phyloP scores from a whole-genome alignment of 2,329 filamentous ascomycete genomes.

The Penicillium vulpinum region DNA sequence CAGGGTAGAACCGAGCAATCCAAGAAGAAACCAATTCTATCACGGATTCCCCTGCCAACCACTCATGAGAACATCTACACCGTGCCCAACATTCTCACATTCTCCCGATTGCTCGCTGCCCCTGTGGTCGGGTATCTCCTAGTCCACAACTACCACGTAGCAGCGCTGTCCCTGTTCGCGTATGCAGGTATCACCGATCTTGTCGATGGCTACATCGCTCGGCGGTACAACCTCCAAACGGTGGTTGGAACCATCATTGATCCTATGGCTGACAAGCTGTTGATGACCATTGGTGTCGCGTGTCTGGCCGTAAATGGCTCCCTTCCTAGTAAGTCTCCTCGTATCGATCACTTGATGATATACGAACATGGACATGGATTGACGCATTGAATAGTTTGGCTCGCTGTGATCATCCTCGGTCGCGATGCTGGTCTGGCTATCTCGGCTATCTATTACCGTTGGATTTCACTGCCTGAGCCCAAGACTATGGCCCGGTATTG shows the following conservation, averaged over 20 bases:
- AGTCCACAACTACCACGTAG: conserved; percentile 74
- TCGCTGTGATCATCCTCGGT: conserved; percentile 86
- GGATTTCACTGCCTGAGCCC: conserved; percentile 87
- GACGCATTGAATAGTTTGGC: conserved; percentile 61
- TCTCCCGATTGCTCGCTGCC: conserved; percentile 78
- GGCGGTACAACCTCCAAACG: conserved; percentile 82
- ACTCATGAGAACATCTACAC: conserved; percentile 91
- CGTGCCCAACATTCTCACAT: conserved; percentile 88
- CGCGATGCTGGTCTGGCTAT: conserved; percentile 81
- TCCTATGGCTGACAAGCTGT: conserved; percentile 92
- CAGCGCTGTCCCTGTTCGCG: conserved; percentile 80
- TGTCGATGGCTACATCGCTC: conserved; percentile 90
- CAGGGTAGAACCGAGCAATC: conserved; percentile 17
- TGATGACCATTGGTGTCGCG: conserved; percentile 92
- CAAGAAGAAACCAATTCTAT: conserved; percentile 36
- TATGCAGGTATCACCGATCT: conserved; percentile 92
- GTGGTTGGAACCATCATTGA: conserved; percentile 94
- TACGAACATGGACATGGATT: background rate
- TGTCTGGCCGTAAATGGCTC: conserved; percentile 80
- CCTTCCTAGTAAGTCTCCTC: conserved; percentile 64
- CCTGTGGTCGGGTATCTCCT: conserved; percentile 87
- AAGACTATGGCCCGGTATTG: conserved; percentile 93
- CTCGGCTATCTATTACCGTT: conserved; percentile 91
- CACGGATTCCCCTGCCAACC: conserved; percentile 32
- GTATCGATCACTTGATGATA: background rate